Percentiles rank a stretch among this genome's conserved stretches.
phyloP scores from a whole-genome alignment of 108 stramenopile species.

The Stephanodiscus minutulus region DNA sequence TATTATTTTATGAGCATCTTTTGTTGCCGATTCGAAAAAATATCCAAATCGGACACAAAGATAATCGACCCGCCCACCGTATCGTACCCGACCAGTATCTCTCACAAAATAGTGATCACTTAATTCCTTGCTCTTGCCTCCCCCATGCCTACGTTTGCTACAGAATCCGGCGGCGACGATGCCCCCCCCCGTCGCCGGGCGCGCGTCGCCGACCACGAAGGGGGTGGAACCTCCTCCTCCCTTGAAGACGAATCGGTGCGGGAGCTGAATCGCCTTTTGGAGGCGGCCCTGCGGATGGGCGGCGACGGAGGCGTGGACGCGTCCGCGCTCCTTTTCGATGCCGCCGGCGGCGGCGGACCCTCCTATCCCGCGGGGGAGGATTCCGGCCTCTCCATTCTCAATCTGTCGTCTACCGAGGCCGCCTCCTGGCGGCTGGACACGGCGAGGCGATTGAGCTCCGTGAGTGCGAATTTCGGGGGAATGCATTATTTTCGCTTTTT shows the following conservation, averaged over 20 bases:
- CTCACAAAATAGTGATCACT: too few species aligned
- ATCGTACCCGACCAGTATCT: too few species aligned
- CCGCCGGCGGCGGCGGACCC: not conserved
- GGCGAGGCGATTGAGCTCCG: slow-evolving; percentile 35
- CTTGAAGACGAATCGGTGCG: slow-evolving; percentile 23
- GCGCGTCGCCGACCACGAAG: not conserved
- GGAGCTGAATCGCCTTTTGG: slow-evolving; percentile 39
- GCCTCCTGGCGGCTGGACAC: slow-evolving; percentile 43
- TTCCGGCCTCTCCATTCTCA: not conserved
- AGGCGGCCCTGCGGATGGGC: slow-evolving; percentile 43
- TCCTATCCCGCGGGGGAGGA: not conserved
- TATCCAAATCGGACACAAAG: too few species aligned
- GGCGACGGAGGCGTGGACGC: slow-evolving; percentile 8
- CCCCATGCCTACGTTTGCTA: not conserved
- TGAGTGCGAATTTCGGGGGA: slow-evolving; percentile 32
- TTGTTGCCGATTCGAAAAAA: too few species aligned
- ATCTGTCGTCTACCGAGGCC: not conserved
- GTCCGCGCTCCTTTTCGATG: not conserved
- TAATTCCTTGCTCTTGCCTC: not conserved
- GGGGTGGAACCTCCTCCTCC: not conserved
- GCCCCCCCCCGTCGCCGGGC: not conserved
- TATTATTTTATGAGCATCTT: too few species aligned
- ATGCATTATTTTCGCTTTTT: too few species aligned
- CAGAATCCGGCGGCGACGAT: not conserved
- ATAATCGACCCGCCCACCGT: too few species aligned